These are phyloP conservation scores for Nicotiana rustica DNA, from an alignment of 305 asterid genomes.

Conservation along the genomic window DNA sequence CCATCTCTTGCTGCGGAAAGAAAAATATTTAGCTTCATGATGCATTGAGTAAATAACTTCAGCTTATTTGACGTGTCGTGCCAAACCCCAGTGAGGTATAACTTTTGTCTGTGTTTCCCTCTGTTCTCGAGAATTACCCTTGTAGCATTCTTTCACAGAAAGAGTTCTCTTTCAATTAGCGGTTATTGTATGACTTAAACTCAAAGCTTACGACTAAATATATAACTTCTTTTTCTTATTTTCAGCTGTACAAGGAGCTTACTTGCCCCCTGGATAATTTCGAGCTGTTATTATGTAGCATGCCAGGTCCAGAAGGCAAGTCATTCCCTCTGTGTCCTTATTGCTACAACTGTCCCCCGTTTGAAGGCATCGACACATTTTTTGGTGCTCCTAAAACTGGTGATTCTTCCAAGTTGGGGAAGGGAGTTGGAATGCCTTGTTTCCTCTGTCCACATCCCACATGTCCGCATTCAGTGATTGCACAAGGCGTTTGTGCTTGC, in stretches of 20 bases:
- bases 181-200: slow-evolving; percentile 20
- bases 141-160: background rate
- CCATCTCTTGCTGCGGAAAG: no score
- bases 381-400: slow-evolving; percentile 68
- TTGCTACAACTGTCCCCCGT: slow-evolving; percentile 89
- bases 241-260: slow-evolving; percentile 92
- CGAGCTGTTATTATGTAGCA: slow-evolving; percentile 75
- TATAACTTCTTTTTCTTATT: slow-evolving; percentile 17
- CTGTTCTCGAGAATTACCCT: no score
- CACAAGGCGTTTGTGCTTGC: slow-evolving; percentile 92
- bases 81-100: no score
- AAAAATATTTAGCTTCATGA: no score
- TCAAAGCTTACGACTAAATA: background rate
- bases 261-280: slow-evolving; percentile 92
- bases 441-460: slow-evolving; percentile 94
- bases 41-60: no score
- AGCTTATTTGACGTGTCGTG: no score
- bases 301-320: slow-evolving; percentile 90
- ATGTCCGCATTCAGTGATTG: slow-evolving; percentile 80
- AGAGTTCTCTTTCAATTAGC: background rate
- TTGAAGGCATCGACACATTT: slow-evolving; percentile 70
- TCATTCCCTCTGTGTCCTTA: slow-evolving; percentile 89
- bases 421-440: slow-evolving; percentile 96
- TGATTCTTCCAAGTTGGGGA: slow-evolving; percentile 58
- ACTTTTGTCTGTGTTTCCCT: no score